Conservation (phyloP, 2,329 filamentous ascomycete species). For the Grosmannia serpens region DNA sequence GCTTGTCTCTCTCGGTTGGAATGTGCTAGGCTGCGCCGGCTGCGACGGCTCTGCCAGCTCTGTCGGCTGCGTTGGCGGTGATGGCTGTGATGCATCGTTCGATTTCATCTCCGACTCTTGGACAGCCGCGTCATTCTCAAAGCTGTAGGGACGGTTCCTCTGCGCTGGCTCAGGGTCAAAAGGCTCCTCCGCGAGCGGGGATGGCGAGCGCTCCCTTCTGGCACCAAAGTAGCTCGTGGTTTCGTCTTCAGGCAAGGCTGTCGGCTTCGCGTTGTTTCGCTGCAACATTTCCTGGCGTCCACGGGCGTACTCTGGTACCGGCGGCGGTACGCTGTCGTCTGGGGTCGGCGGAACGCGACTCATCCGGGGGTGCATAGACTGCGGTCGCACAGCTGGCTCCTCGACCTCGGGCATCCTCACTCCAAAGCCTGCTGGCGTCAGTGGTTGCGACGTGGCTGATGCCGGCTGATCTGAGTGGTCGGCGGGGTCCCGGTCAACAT, state of each 20-base stretch:
- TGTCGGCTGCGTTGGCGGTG: too few species aligned
- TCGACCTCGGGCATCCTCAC: slow-evolving; percentile 42
- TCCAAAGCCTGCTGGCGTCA: slow-evolving; percentile 30
- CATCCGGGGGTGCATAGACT: slow-evolving; percentile 65
- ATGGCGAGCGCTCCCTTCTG: slow-evolving; percentile 47
- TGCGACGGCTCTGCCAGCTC: too few species aligned
- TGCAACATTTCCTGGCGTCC: slow-evolving; percentile 21
- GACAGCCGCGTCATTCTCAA: not conserved
- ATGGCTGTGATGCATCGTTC: too few species aligned
- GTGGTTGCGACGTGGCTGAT: slow-evolving; percentile 12
- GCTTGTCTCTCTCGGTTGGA: not conserved
- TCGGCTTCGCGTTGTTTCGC: not conserved
- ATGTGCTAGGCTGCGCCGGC: not conserved
- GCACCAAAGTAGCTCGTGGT: slow-evolving; percentile 35
- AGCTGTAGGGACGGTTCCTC: not conserved
- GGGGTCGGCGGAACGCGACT: slow-evolving; percentile 47
- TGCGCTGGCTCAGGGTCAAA: not conserved
- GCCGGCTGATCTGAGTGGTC: slow-evolving; percentile 11
- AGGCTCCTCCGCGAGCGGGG: slow-evolving; percentile 24
- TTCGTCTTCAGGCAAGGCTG: slow-evolving; percentile 21
- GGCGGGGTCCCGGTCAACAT: slow-evolving; percentile 26
- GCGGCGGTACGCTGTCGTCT: slow-evolving; percentile 34
- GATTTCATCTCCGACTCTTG: too few species aligned
- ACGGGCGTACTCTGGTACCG: slow-evolving; percentile 27
- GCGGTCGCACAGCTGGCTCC: slow-evolving; percentile 47